phyloP scores from a whole-genome alignment of 495 filamentous ascomycete species.

The Penicillium maclennaniae region DNA sequence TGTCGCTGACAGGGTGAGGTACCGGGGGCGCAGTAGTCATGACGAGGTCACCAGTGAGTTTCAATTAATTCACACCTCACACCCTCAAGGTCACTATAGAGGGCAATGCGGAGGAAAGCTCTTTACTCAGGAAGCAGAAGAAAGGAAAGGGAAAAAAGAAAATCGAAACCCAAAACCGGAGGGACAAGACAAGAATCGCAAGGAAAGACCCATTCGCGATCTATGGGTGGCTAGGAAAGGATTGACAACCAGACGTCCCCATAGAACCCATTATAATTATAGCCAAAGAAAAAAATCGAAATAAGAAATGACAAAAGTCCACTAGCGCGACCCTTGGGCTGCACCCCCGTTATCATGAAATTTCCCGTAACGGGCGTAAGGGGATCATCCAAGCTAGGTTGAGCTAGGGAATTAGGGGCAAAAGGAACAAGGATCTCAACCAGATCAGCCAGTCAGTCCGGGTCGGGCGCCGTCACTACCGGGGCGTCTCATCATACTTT shows the following conservation, averaged over 20 bases:
- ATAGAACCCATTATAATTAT: conserved; percentile 14
- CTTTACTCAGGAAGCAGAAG: background rate
- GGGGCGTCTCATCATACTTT: conserved; percentile 14
- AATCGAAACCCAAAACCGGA: conserved; percentile 5
- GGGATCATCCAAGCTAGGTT: conserved; percentile 8
- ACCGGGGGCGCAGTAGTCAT: conserved; percentile 45
- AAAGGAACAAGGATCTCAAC: background rate
- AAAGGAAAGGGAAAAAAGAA: conserved; percentile 9
- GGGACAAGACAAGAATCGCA: conserved; percentile 19
- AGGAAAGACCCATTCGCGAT: conserved; percentile 24
- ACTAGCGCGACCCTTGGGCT: conserved; percentile 29
- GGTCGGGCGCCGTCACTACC: background rate
- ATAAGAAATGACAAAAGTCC: conserved; percentile 26
- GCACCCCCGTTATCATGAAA: conserved; percentile 32
- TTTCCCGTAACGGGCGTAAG: conserved; percentile 28
- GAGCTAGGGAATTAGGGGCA: background rate
- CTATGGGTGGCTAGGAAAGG: conserved; percentile 28
- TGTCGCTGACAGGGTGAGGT: conserved; percentile 34
- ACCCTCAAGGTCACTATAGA: background rate
- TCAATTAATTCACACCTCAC: background rate
- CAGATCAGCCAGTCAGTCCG: conserved; percentile 2
- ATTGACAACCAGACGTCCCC: conserved; percentile 25
- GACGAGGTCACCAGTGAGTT: background rate
- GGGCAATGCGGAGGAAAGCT: background rate
- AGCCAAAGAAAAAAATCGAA: conserved; percentile 14